phyloP scores from a whole-genome alignment of 2,329 filamentous ascomycete genomes.

The Calonectria pseudoturangicola region DNA sequence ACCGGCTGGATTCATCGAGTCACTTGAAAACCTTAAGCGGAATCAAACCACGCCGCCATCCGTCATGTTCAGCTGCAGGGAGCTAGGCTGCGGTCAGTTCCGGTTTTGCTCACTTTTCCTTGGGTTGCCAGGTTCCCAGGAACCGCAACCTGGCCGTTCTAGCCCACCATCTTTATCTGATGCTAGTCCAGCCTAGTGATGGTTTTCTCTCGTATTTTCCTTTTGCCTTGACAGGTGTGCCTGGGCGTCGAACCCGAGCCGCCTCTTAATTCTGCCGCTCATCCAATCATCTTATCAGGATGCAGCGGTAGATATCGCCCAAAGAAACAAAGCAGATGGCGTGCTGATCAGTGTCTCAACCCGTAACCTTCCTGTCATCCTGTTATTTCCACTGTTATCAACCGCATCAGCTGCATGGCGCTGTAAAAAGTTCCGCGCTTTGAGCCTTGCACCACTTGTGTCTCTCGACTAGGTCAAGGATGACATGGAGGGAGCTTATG shows the following conservation, averaged over 20 bases:
- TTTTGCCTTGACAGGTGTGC: constrained; percentile 29
- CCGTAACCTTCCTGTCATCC: background rate
- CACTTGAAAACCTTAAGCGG: constrained; percentile 43
- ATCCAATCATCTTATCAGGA: constrained; percentile 24
- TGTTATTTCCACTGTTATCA: constrained; percentile 30
- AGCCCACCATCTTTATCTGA: constrained; percentile 18
- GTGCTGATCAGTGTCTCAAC: constrained; percentile 27
- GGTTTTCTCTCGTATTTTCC: constrained; percentile 35
- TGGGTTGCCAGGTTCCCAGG: constrained; percentile 26
- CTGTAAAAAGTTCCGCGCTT: constrained; percentile 12
- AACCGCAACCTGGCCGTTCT: background rate
- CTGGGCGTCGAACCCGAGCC: constrained; percentile 21
- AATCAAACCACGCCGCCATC: constrained; percentile 47
- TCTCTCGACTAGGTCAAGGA: constrained; percentile 40
- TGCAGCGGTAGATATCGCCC: background rate
- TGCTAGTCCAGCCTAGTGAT: constrained; percentile 11
- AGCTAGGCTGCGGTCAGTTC: constrained; percentile 36
- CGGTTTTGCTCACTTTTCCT: constrained; percentile 38
- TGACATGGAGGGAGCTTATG: constrained; percentile 44
- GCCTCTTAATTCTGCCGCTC: constrained; percentile 17
- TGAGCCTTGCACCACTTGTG: constrained; percentile 39
- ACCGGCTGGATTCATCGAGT: constrained; percentile 33
- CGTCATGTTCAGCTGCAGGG: constrained; percentile 32
- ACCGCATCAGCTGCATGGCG: background rate
- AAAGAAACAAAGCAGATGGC: constrained; percentile 32